Evolutionary conservation across 2,329 filamentous ascomycete genomes (phyloP).

Genomic region (Cladosporium sp.): DNA sequence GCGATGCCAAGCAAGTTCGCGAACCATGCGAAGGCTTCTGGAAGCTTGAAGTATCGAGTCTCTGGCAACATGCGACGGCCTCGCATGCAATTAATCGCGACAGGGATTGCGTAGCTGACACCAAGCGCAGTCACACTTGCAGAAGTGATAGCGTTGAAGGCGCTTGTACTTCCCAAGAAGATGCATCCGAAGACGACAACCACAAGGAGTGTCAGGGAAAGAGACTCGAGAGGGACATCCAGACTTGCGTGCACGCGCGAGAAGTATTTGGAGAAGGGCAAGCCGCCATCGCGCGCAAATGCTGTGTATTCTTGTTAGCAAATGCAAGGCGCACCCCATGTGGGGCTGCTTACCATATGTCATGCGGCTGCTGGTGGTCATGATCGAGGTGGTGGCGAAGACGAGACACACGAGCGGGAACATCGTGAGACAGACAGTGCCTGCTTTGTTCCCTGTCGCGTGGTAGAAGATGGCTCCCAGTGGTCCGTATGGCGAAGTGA

Average conservation of each 20-base stretch:
- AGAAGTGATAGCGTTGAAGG: conserved; percentile 36
- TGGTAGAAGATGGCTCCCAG: conserved; percentile 33
- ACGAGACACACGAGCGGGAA: conserved; percentile 34
- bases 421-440: conserved; percentile 33
- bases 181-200: conserved; percentile 34
- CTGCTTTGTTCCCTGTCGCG: conserved; percentile 31
- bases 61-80: conserved; percentile 62
- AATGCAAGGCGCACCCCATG: not conserved
- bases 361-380: conserved; percentile 35
- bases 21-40: conserved; percentile 54
- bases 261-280: conserved; percentile 33
- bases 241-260: conserved; percentile 32
- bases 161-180: conserved; percentile 33
- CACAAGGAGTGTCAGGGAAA: conserved; percentile 29
- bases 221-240: conserved; percentile 32
- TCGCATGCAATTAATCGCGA: conserved; percentile 64
- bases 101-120: conserved; percentile 70
- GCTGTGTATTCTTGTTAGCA: conserved; percentile 16
- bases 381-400: conserved; percentile 33
- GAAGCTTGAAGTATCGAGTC: conserved; percentile 52
- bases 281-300: conserved; percentile 34
- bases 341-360: conserved; percentile 21
- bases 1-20: conserved; percentile 58
- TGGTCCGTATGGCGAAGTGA: conserved; percentile 29
- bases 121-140: conserved; percentile 66